These are phyloP conservation scores for Acanthamoeba polyphaga DNA, from an alignment of 208 protist genomes.

Conservation along the genomic window DNA sequence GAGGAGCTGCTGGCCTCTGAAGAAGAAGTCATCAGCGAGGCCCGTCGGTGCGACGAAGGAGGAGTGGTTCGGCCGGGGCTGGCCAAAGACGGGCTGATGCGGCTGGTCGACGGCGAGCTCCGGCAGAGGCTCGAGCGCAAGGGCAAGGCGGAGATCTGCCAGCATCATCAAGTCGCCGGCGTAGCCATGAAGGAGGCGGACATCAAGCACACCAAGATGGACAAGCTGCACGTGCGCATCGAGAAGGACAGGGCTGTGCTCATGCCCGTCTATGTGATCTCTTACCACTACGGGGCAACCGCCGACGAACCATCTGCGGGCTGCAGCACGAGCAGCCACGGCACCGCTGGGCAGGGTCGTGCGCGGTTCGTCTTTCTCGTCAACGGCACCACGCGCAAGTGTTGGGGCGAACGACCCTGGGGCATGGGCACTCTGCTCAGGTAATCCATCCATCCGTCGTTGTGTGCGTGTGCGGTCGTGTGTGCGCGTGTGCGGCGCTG, in stretches of 20 bases:
- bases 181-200: background rate
- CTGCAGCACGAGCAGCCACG: background rate
- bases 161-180: background rate
- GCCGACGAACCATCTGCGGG: background rate
- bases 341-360: background rate
- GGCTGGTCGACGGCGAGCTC: background rate
- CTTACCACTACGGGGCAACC: background rate
- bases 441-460: background rate
- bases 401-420: slow-evolving; percentile 41
- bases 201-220: background rate
- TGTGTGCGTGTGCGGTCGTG: background rate
- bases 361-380: background rate
- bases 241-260: background rate
- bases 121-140: background rate
- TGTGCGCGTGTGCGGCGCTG: no score
- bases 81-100: background rate
- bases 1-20: background rate
- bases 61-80: background rate
- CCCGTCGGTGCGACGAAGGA: background rate
- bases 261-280: slow-evolving; percentile 14
- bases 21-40: background rate
- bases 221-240: background rate
- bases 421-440: slow-evolving; percentile 26
- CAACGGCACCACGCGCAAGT: background rate
- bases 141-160: background rate